A percentile compares a stretch with the other conserved stretches of the same genome.
These are phyloP conservation scores for Lycium ferocissimum DNA, from an alignment of 257 asterid species.

Conservation along the genomic window DNA sequence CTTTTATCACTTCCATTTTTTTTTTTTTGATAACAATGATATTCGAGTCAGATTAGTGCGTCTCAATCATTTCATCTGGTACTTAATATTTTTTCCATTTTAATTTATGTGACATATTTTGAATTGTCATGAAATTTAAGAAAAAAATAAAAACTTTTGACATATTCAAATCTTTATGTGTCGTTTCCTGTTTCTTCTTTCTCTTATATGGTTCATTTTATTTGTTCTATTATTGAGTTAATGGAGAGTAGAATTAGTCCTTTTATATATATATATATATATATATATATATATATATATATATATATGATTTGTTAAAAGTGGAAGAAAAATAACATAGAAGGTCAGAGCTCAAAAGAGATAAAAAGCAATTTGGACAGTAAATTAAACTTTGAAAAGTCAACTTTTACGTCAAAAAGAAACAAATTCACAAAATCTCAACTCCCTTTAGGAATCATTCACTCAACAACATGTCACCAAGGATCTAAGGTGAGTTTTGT, in stretches of 20 bases:
- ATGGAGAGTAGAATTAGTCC: background rate
- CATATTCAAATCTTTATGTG: background rate
- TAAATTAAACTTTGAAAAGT: background rate
- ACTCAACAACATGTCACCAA: background rate
- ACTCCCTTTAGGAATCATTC: background rate
- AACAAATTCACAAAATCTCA: background rate
- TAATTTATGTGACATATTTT: no score
- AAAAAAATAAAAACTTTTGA: no score
- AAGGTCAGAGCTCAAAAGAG: background rate
- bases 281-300: no score
- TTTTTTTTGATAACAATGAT: background rate
- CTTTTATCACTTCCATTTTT: background rate
- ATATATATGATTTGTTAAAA: no score
- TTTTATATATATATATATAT: no score
- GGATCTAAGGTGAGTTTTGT: background rate
- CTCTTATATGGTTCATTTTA: background rate
- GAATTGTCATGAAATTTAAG: no score
- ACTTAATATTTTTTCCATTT: background rate
- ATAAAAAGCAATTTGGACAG: background rate
- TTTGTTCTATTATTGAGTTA: background rate
- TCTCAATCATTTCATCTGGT: background rate
- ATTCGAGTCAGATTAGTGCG: background rate
- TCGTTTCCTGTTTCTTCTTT: background rate
- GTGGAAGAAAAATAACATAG: background rate
- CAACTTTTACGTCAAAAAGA: background rate